These are phyloP conservation scores for Naumovozyma dairenensis DNA, from an alignment of 805 yeast species.

Conservation along the genomic window DNA sequence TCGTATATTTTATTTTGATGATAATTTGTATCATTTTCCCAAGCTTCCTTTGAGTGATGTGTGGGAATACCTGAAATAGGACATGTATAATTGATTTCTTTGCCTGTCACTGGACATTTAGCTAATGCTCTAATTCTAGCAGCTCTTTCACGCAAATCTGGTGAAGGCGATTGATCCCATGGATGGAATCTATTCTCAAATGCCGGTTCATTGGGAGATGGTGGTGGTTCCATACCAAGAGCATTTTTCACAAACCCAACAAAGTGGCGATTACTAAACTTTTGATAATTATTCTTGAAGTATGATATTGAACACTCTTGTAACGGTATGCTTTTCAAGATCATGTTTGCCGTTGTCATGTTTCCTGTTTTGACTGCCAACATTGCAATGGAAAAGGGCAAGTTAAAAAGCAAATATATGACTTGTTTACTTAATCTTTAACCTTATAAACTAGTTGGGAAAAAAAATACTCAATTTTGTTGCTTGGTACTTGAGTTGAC, in stretches of 20 bases:
- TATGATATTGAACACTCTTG: no score
- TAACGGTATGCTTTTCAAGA: no score
- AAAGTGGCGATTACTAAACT: no score
- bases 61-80: constrained; percentile 96
- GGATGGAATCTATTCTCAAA: constrained; percentile 65
- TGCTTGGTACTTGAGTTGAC: no score
- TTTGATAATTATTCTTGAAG: no score
- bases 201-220: constrained; percentile 58
- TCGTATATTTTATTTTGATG: constrained; percentile 62
- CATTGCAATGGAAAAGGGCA: no score
- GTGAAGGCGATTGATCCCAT: constrained; percentile 90
- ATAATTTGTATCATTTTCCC: constrained; percentile 72
- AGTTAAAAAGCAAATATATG: no score
- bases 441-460: no score
- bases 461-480: no score
- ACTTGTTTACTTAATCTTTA: no score
- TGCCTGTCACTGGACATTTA: constrained; percentile 83
- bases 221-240: constrained; percentile 53
- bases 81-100: constrained; percentile 76
- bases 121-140: constrained; percentile 84
- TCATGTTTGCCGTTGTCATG: no score
- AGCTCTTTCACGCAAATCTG: constrained; percentile 83
- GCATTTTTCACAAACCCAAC: constrained; percentile 36
- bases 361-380: no score
- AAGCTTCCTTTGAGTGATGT: constrained; percentile 82